Percentiles rank a stretch among this genome's conserved stretches.
These are phyloP conservation scores for Xerocomus amazonicus DNA, from an alignment of 1,284 basidiomycete species.

Conservation along the genomic window DNA sequence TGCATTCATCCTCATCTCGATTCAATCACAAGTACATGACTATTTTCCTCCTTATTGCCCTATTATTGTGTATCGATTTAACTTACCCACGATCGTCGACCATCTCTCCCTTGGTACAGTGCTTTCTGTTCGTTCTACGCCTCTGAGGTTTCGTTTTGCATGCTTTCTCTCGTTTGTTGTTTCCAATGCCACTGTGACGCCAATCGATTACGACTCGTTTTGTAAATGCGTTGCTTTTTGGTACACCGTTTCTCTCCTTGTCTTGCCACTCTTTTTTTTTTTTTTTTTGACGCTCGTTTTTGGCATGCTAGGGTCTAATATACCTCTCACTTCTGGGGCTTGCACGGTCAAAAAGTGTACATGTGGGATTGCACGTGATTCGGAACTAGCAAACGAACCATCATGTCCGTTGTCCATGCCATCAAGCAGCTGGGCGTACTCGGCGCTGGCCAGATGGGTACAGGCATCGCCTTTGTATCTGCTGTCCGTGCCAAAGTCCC, in stretches of 20 bases:
- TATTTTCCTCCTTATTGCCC: slow-evolving; percentile 28
- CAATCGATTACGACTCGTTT: slow-evolving; percentile 14
- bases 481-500: slow-evolving; percentile 76
- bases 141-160: slow-evolving; percentile 17
- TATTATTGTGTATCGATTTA: slow-evolving; percentile 27
- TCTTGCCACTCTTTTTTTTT: not conserved
- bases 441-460: slow-evolving; percentile 86
- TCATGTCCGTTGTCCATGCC: slow-evolving; percentile 60
- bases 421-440: slow-evolving; percentile 68
- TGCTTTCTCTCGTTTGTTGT: slow-evolving; percentile 17
- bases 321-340: not conserved
- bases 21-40: slow-evolving; percentile 23
- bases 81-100: slow-evolving; percentile 11
- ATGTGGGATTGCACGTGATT: slow-evolving; percentile 19
- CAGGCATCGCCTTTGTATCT: slow-evolving; percentile 84
- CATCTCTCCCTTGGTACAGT: slow-evolving; percentile 5
- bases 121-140: slow-evolving; percentile 16
- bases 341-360: not conserved
- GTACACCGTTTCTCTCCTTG: slow-evolving; percentile 4
- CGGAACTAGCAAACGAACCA: not conserved
- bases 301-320: not conserved
- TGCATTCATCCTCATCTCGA: not conserved
- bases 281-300: slow-evolving; percentile 15
- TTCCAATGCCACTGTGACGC: slow-evolving; percentile 4
- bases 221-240: slow-evolving; percentile 23